A percentile compares a stretch with the other conserved stretches of the same genome.
Evolutionary conservation across 2,329 filamentous ascomycete genomes (phyloP).

Genomic region (Neonectria magnoliae): DNA sequence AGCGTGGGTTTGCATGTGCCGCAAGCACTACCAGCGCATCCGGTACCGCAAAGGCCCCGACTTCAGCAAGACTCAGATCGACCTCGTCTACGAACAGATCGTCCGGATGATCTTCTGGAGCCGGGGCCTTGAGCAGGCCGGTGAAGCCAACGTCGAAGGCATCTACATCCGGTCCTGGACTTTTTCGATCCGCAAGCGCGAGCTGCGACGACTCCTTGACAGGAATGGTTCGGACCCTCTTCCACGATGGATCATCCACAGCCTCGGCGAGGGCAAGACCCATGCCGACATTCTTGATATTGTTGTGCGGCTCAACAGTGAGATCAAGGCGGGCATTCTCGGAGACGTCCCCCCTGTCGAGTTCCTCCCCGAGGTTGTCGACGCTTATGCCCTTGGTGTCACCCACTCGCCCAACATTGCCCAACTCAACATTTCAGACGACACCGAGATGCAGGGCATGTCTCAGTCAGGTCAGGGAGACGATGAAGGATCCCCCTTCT

Average conservation of each 20-base stretch:
- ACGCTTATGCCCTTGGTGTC: conserved; percentile 43
- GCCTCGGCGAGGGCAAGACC: conserved; percentile 58
- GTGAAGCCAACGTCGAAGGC: conserved; percentile 41
- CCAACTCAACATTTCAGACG: conserved; percentile 21
- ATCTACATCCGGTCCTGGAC: conserved; percentile 62
- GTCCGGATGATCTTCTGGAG: conserved; percentile 71
- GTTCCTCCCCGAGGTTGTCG: conserved; percentile 65
- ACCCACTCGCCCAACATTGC: conserved; percentile 30
- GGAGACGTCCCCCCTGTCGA: conserved; percentile 67
- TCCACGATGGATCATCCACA: conserved; percentile 57
- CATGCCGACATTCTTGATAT: conserved; percentile 59
- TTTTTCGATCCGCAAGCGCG: conserved; percentile 71
- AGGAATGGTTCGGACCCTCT: conserved; percentile 38
- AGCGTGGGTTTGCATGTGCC: conserved; percentile 81
- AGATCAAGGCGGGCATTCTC: conserved; percentile 55
- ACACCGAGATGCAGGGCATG: conserved; percentile 24
- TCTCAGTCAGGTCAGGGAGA: conserved; percentile 30
- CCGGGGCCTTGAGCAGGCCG: conserved; percentile 54
- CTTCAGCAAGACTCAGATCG: conserved; percentile 70
- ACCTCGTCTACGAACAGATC: conserved; percentile 71
- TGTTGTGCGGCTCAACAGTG: conserved; percentile 55
- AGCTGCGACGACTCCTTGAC: conserved; percentile 64
- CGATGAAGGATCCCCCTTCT: conserved; percentile 30
- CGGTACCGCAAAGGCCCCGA: conserved; percentile 73
- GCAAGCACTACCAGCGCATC: conserved; percentile 83